Conservation (phyloP, 163 green algal species). For the Chloroidium sp. region DNA sequence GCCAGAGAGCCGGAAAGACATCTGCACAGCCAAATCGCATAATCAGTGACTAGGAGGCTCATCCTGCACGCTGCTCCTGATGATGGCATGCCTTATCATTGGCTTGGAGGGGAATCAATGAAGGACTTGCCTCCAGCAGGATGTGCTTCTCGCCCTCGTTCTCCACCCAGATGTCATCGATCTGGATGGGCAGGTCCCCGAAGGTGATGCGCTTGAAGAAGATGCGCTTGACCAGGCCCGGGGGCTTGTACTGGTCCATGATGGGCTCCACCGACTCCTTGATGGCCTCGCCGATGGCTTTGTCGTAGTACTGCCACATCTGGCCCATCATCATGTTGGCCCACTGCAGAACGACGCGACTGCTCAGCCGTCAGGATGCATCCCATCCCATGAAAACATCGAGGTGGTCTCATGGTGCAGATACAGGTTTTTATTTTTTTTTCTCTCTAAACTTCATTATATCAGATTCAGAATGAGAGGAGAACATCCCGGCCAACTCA, state of each 20-base stretch:
- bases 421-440: no score
- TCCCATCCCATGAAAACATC: background rate
- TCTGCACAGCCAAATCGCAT: slow-evolving; percentile 33
- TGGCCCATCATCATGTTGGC: slow-evolving; percentile 68
- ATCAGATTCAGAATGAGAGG: no score
- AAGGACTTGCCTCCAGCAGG: slow-evolving; percentile 16
- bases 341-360: slow-evolving; percentile 44
- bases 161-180: slow-evolving; percentile 46
- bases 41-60: no score
- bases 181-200: slow-evolving; percentile 66
- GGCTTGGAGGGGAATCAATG: background rate
- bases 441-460: no score
- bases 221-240: slow-evolving; percentile 68
- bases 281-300: slow-evolving; percentile 62
- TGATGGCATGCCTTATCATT: no score
- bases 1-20: slow-evolving; percentile 72
- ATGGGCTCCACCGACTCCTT: slow-evolving; percentile 63
- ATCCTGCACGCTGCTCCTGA: no score
- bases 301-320: slow-evolving; percentile 82
- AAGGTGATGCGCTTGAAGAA: slow-evolving; percentile 82
- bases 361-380: background rate
- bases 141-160: slow-evolving; percentile 35
- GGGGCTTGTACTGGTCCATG: slow-evolving; percentile 54
- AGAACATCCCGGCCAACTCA: no score
- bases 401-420: background rate